Evolutionary conservation across 1,284 basidiomycete genomes (phyloP).

Genomic region (Coniferiporia sulphurascens): DNA sequence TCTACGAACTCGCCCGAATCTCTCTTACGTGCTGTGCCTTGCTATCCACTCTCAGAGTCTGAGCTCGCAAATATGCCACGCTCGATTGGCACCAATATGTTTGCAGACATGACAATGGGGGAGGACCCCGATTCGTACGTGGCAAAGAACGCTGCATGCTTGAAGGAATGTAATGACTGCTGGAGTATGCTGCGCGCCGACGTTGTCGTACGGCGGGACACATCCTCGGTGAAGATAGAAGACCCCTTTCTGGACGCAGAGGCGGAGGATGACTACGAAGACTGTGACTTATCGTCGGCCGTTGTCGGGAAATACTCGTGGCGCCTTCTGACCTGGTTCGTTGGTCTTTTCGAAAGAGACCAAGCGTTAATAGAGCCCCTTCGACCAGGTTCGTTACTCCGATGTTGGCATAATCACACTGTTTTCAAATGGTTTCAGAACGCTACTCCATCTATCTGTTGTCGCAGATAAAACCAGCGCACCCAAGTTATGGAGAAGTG

Average conservation of each 20-base stretch:
- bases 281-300: constrained; percentile 26
- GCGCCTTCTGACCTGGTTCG: constrained; percentile 58
- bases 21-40: constrained; percentile 52
- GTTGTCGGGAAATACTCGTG: constrained; percentile 56
- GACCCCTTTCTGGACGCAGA: constrained; percentile 22
- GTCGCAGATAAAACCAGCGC: constrained; percentile 60
- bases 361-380: constrained; percentile 33
- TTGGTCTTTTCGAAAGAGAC: constrained; percentile 63
- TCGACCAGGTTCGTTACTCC: constrained; percentile 28
- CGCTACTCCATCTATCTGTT: constrained; percentile 55
- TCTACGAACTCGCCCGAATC: constrained; percentile 50
- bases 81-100: constrained; percentile 3
- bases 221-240: constrained; percentile 18
- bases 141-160: constrained; percentile 45
- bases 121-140: constrained; percentile 53
- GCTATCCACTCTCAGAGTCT: constrained; percentile 29
- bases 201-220: constrained; percentile 38
- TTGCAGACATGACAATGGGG: constrained; percentile 21
- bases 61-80: constrained; percentile 16
- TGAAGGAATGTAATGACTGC: constrained; percentile 48
- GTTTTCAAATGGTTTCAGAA: constrained; percentile 30
- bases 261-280: constrained; percentile 24
- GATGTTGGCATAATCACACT: background rate
- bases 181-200: constrained; percentile 57
- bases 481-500: constrained; percentile 35